These are phyloP conservation scores for Candida peoriensis DNA, from an alignment of 805 yeast genomes.

Conservation along the genomic window DNA sequence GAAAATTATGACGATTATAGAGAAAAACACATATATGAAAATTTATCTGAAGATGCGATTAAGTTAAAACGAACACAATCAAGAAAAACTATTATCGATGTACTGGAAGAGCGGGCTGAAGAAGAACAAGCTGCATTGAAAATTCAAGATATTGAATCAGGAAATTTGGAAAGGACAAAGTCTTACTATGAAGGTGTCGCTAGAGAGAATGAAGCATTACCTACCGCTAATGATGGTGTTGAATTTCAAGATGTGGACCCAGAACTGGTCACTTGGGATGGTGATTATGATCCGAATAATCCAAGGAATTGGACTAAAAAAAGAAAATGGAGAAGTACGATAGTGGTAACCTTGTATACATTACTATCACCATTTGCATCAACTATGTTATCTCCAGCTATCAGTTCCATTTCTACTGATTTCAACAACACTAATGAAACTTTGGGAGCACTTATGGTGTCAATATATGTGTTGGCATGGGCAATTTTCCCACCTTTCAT, in stretches of 20 bases:
- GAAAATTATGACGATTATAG: constrained; percentile 13
- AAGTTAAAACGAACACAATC: constrained; percentile 39
- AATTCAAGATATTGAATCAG: constrained; percentile 1
- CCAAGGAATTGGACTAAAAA: constrained; percentile 58
- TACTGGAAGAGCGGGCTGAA: constrained; percentile 22
- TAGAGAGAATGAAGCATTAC: constrained; percentile 25
- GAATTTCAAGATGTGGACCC: constrained; percentile 56
- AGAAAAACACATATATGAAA: constrained; percentile 33
- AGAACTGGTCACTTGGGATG: constrained; percentile 65
- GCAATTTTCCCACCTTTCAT: constrained; percentile 55
- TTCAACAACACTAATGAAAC: constrained; percentile 38
- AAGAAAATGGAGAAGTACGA: constrained; percentile 39
- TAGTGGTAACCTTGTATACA: constrained; percentile 48
- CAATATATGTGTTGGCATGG: constrained; percentile 61
- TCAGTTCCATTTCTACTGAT: constrained; percentile 39
- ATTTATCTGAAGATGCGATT: constrained; percentile 31
- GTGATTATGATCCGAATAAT: constrained; percentile 51
- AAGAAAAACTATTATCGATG: constrained; percentile 37
- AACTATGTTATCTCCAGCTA: constrained; percentile 59
- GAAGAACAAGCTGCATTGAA: constrained; percentile 16
- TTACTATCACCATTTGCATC: constrained; percentile 59
- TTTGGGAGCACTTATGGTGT: constrained; percentile 43
- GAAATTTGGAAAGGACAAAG: constrained; percentile 5
- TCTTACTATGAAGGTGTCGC: constrained; percentile 13
- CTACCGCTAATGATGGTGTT: constrained; percentile 38